These are phyloP conservation scores for Fusarium sarcochroum DNA, from an alignment of 2,329 filamentous ascomycete genomes.

Conservation along the genomic window DNA sequence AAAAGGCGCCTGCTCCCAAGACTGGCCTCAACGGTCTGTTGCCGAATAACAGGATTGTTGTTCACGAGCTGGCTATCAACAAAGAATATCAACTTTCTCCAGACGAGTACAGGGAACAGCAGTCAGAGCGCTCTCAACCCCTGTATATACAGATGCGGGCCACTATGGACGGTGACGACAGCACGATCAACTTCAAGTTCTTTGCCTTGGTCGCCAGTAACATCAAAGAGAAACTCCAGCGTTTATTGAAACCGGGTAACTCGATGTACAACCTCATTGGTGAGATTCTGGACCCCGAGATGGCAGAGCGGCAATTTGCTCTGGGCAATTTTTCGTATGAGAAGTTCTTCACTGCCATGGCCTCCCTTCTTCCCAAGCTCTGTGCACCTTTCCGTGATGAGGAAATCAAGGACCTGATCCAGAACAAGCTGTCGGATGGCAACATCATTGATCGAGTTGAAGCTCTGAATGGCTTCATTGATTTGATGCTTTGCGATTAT, in stretches of 20 bases:
- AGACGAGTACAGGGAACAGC: conserved; percentile 71
- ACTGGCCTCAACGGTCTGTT: conserved; percentile 67
- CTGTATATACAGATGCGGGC: conserved; percentile 71
- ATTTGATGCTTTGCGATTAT: conserved; percentile 84
- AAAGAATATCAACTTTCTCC: conserved; percentile 80
- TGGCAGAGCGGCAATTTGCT: conserved; percentile 77
- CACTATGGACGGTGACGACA: conserved; percentile 76
- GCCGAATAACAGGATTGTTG: conserved; percentile 80
- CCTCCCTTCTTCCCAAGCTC: conserved; percentile 80
- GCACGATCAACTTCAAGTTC: conserved; percentile 75
- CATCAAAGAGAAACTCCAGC: conserved; percentile 79
- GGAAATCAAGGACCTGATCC: conserved; percentile 77
- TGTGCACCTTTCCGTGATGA: conserved; percentile 86
- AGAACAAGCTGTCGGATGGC: conserved; percentile 71
- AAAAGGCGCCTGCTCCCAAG: conserved; percentile 55
- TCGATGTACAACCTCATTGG: conserved; percentile 81
- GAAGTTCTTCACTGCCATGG: conserved; percentile 84
- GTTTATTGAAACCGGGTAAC: conserved; percentile 78
- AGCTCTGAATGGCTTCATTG: conserved; percentile 80
- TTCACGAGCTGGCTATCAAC: conserved; percentile 86
- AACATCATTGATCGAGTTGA: conserved; percentile 83
- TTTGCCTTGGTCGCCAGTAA: conserved; percentile 79
- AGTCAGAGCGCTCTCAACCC: conserved; percentile 62
- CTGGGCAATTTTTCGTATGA: conserved; percentile 84
- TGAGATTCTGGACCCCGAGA: conserved; percentile 80